Conservation (phyloP, 2,329 filamentous ascomycete genomes). For the Fusarium pininemorale region DNA sequence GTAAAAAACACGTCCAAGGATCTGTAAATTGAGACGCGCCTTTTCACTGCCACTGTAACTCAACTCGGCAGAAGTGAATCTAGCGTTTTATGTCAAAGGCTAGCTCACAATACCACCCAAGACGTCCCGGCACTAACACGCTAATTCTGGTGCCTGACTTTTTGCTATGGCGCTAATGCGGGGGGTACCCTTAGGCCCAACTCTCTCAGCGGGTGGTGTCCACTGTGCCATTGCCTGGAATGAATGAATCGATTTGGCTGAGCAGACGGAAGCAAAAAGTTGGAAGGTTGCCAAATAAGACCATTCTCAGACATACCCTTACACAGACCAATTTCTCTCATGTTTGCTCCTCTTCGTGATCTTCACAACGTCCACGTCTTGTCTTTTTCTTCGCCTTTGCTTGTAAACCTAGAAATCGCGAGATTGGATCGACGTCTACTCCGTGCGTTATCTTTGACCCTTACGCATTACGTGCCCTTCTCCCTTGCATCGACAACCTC, state of each 20-base stretch:
- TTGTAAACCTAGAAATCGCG: background rate
- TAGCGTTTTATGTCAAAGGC: background rate
- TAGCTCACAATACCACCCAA: background rate
- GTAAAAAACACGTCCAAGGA: conserved; percentile 2
- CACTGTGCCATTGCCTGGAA: conserved; percentile 23
- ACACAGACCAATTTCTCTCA: background rate
- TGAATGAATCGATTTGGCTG: conserved; percentile 27
- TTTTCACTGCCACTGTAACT: background rate
- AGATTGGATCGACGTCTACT: conserved; percentile 5
- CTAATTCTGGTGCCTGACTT: conserved; percentile 35
- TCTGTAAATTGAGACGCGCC: conserved; percentile 7
- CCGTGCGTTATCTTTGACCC: background rate
- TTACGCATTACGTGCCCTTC: background rate
- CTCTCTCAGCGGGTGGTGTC: background rate
- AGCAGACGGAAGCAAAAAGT: conserved; percentile 12
- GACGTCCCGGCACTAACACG: conserved; percentile 25
- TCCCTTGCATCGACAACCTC: conserved; percentile 8
- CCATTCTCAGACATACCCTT: conserved; percentile 8
- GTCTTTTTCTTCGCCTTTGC: background rate
- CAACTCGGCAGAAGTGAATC: background rate
- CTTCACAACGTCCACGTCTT: background rate
- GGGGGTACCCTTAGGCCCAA: conserved; percentile 10
- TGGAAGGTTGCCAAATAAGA: conserved; percentile 1
- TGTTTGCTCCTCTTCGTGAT: background rate
- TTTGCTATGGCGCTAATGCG: conserved; percentile 37